Percentiles rank a stretch among this genome's conserved stretches.
These are phyloP conservation scores for Postia placenta DNA, from an alignment of 768 basidiomycete genomes.

Conservation along the genomic window DNA sequence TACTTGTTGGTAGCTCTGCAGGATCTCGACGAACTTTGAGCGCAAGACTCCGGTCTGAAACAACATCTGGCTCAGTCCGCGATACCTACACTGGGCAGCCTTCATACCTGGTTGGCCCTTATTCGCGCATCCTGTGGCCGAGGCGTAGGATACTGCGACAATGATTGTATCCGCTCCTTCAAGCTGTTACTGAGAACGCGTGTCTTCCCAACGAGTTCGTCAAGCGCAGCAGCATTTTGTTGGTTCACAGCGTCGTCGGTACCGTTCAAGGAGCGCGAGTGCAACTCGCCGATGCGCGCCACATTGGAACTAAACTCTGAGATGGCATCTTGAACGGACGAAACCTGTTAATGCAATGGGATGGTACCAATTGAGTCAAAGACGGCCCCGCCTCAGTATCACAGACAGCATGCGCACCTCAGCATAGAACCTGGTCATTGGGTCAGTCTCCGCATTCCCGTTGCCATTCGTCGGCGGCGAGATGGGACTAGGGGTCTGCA, in stretches of 20 bases:
- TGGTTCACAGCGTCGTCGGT: conserved; percentile 64
- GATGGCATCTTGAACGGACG: conserved; percentile 67
- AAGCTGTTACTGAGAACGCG: conserved; percentile 61
- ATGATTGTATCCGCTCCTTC: conserved; percentile 65
- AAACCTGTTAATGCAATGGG: conserved; percentile 42
- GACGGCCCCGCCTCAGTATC: neutral
- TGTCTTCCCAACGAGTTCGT: conserved; percentile 66
- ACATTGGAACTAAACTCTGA: conserved; percentile 67
- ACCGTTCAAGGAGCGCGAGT: conserved; percentile 70
- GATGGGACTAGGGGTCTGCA: conserved; percentile 15
- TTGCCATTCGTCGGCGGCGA: conserved; percentile 15
- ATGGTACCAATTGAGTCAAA: neutral
- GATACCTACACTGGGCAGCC: neutral
- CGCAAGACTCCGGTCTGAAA: conserved; percentile 18
- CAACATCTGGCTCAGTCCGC: neutral
- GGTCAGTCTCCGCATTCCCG: conserved; percentile 17
- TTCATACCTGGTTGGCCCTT: conserved; percentile 66
- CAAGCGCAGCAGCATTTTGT: conserved; percentile 55
- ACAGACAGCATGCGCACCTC: conserved; percentile 20
- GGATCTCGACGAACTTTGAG: conserved; percentile 71
- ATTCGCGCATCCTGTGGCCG: conserved; percentile 66
- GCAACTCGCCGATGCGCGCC: conserved; percentile 60
- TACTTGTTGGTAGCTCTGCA: conserved; percentile 79
- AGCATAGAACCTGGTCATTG: conserved; percentile 26
- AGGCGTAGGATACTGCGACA: conserved; percentile 60